Percentiles rank a stretch among this genome's conserved stretches.
These are phyloP conservation scores for Talaromyces sp. DNA, from an alignment of 2,329 filamentous ascomycete species.

Conservation along the genomic window DNA sequence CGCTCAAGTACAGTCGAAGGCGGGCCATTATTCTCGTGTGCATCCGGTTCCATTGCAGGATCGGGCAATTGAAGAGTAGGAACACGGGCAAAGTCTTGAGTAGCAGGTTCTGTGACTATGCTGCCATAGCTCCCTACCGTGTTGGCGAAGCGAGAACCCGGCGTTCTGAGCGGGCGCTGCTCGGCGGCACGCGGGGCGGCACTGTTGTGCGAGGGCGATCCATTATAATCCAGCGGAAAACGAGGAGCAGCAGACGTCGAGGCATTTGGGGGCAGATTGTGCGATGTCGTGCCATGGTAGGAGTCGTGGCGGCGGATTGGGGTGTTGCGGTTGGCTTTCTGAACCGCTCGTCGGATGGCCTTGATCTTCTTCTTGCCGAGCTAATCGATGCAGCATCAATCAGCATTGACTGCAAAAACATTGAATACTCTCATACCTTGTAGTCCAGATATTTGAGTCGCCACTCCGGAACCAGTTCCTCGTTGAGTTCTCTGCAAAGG, in stretches of 20 bases:
- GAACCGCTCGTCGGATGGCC: conserved; percentile 66
- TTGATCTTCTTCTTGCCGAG: conserved; percentile 89
- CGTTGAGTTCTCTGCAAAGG: conserved; percentile 63
- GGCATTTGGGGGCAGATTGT: conserved; percentile 13
- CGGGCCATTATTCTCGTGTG: conserved; percentile 11
- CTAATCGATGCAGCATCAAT: conserved; percentile 28
- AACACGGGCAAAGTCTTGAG: conserved; percentile 29
- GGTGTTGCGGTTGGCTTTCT: conserved; percentile 46
- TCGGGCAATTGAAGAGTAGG: conserved; percentile 56
- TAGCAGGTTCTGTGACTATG: conserved; percentile 49
- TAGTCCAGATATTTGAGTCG: conserved; percentile 90
- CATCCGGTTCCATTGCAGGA: conserved; percentile 50
- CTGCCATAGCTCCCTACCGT: conserved; percentile 55
- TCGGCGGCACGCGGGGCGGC: conserved; percentile 34
- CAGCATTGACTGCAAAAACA: neutral
- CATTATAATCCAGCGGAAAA: conserved; percentile 14
- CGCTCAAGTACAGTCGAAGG: conserved; percentile 19
- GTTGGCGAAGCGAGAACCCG: conserved; percentile 29
- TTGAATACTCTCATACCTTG: conserved; percentile 51
- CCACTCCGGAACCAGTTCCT: conserved; percentile 91
- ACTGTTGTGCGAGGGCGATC: conserved; percentile 20
- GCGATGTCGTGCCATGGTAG: conserved; percentile 29
- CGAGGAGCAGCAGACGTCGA: conserved; percentile 12
- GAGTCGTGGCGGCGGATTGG: conserved; percentile 39
- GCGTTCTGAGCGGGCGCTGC: conserved; percentile 28